These are phyloP conservation scores for Clonostachys chloroleuca DNA, from an alignment of 2,329 filamentous ascomycete genomes.

Conservation along the genomic window DNA sequence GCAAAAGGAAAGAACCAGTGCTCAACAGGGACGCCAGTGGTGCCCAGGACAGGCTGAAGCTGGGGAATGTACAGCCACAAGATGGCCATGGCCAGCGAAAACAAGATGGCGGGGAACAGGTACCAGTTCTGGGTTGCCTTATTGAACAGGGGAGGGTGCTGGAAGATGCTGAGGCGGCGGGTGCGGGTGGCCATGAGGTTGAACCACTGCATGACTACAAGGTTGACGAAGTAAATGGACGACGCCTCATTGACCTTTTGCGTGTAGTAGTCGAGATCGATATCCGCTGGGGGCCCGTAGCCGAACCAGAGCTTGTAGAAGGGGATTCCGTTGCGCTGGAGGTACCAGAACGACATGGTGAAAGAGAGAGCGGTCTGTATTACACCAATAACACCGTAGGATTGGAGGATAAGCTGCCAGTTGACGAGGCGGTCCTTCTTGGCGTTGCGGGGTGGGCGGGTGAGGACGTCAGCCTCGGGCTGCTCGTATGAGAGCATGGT, in stretches of 20 bases:
- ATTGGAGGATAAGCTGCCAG: conserved; percentile 66
- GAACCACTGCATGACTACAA: conserved; percentile 82
- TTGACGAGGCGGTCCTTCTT: conserved; percentile 70
- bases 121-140: conserved; percentile 61
- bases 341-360: conserved; percentile 64
- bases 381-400: conserved; percentile 68
- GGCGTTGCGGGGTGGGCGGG: conserved; percentile 62
- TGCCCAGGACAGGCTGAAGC: conserved; percentile 57
- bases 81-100: conserved; percentile 64
- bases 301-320: conserved; percentile 65
- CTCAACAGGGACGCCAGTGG: conserved; percentile 61
- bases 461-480: conserved; percentile 70
- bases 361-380: conserved; percentile 56
- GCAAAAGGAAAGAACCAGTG: conserved; percentile 74
- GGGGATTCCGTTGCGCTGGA: conserved; percentile 56
- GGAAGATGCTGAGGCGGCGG: conserved; percentile 61
- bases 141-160: conserved; percentile 67
- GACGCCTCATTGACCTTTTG: conserved; percentile 58
- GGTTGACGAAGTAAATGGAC: conserved; percentile 74
- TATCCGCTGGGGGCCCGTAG: conserved; percentile 50
- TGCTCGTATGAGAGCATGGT: conserved; percentile 73
- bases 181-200: conserved; percentile 68
- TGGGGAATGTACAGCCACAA: conserved; percentile 66
- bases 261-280: conserved; percentile 49
- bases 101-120: conserved; percentile 66